Conservation (phyloP, 169 alveolate species). For the Plasmodium gonderi region DNA sequence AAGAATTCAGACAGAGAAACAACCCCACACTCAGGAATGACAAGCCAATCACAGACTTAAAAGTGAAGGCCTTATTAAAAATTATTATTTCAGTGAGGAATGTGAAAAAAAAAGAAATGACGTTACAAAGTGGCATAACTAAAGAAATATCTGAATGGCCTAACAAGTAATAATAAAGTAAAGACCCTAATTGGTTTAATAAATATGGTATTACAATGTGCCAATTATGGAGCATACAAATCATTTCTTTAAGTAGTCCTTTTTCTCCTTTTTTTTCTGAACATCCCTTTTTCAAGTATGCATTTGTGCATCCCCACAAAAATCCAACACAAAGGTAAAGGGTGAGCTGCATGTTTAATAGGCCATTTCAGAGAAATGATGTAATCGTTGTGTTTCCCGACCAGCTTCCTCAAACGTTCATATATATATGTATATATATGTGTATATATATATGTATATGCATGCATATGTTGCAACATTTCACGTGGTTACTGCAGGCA, state of each 20-base stretch:
- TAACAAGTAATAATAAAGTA: constrained; percentile 57
- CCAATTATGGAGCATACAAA: neutral
- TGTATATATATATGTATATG: neutral
- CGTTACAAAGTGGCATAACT: constrained; percentile 60
- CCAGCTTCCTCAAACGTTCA: too few species aligned
- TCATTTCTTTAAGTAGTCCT: neutral
- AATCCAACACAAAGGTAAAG: constrained; percentile 25
- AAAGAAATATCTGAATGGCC: constrained; percentile 36
- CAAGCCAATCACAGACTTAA: constrained; percentile 43
- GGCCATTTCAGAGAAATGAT: neutral
- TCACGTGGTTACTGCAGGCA: too few species aligned
- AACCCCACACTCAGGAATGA: constrained; percentile 3
- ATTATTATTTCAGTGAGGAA: constrained; percentile 43
- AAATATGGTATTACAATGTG: constrained; percentile 32
- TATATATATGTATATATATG: neutral
- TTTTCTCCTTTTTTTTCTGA: neutral
- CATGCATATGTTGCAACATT: too few species aligned
- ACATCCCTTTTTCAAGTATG: constrained; percentile 46
- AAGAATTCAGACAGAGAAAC: constrained; percentile 13
- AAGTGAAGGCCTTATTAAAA: constrained; percentile 10
- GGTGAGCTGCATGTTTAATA: constrained; percentile 5
- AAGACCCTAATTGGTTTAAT: constrained; percentile 59
- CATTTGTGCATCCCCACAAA: constrained; percentile 74
- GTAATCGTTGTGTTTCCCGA: too few species aligned
- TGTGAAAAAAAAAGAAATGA: constrained; percentile 43